Conservation (phyloP, 2,329 filamentous ascomycete genomes). For the Stagonosporopsis vannaccii region DNA sequence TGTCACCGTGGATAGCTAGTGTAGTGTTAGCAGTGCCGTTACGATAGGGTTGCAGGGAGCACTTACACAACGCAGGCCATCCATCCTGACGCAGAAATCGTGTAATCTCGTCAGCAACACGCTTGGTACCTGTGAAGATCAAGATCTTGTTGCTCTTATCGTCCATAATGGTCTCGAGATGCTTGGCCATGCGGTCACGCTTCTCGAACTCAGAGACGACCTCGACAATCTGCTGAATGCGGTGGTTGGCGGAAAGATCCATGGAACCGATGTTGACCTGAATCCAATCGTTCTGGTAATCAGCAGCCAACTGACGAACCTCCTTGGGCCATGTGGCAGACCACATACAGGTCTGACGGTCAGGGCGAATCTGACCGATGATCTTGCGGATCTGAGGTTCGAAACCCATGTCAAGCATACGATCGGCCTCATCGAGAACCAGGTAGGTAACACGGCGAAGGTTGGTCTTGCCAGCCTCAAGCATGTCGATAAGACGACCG, state of each 20-base stretch:
- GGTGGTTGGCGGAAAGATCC: constrained; percentile 95
- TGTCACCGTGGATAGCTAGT: constrained; percentile 95
- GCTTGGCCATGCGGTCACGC: constrained; percentile 96
- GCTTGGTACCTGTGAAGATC: constrained; percentile 86
- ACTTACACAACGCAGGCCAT: constrained; percentile 94
- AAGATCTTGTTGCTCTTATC: constrained; percentile 94
- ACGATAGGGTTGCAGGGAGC: background rate
- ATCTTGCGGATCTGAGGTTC: constrained; percentile 99
- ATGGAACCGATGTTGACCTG: constrained; percentile 98
- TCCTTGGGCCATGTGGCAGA: constrained; percentile 99
- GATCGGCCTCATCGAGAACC: constrained; percentile 97
- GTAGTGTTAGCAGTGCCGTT: constrained; percentile 48
- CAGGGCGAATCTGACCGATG: constrained; percentile 94
- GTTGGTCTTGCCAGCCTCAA: constrained; percentile 97
- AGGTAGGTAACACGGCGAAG: constrained; percentile 97
- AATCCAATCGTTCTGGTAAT: constrained; percentile 95
- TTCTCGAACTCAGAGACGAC: constrained; percentile 97
- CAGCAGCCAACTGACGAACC: constrained; percentile 86
- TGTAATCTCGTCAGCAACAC: constrained; percentile 96
- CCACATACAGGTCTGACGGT: constrained; percentile 99
- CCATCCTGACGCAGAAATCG: constrained; percentile 96
- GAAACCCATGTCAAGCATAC: constrained; percentile 99
- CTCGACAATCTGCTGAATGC: constrained; percentile 97
- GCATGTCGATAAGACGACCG: constrained; percentile 97
- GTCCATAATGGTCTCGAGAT: constrained; percentile 97